Percentiles rank a stretch among this genome's conserved stretches.
These are phyloP conservation scores for Phyllosticta citriasiana DNA, from an alignment of 2,329 filamentous ascomycete genomes.

Conservation along the genomic window DNA sequence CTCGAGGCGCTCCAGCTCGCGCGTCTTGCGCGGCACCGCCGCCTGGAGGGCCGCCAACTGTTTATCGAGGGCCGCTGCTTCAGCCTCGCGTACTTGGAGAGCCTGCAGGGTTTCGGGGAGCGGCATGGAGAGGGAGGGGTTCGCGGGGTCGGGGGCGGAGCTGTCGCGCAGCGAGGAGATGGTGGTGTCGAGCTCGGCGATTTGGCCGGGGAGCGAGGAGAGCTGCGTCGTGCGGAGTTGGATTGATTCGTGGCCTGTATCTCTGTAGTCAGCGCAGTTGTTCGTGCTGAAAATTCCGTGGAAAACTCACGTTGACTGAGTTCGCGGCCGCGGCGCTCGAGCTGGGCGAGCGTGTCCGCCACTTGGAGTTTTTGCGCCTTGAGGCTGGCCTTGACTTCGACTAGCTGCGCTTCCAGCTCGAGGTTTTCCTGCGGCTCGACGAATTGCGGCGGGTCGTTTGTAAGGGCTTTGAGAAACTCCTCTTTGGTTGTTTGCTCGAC, in stretches of 20 bases:
- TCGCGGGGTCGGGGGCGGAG: constrained; percentile 24
- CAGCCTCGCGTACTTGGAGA: constrained; percentile 30
- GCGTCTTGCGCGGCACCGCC: constrained; percentile 54
- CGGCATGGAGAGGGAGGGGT: constrained; percentile 33
- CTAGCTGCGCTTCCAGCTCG: constrained; percentile 45
- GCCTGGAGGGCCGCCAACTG: constrained; percentile 44
- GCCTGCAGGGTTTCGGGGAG: constrained; percentile 34
- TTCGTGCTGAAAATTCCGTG: not conserved
- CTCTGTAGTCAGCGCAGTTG: not conserved
- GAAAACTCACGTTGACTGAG: constrained; percentile 40
- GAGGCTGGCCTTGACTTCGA: constrained; percentile 61
- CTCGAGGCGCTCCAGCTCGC: constrained; percentile 56
- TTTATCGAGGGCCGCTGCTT: constrained; percentile 31
- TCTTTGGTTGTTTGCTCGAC: constrained; percentile 98
- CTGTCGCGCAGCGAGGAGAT: constrained; percentile 37
- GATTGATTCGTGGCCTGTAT: constrained; percentile 43
- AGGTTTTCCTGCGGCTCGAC: constrained; percentile 71
- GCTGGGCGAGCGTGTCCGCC: constrained; percentile 55
- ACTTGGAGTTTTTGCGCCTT: constrained; percentile 75
- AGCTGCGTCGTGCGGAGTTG: constrained; percentile 43
- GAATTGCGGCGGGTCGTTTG: constrained; percentile 79
- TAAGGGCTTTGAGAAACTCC: constrained; percentile 88
- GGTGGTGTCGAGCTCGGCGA: constrained; percentile 40
- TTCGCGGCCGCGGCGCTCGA: constrained; percentile 56
- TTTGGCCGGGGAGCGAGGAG: constrained; percentile 41